Base-by-base conservation (phyloP, 805 yeast genomes). In the Starmerella tilneyi region DNA sequence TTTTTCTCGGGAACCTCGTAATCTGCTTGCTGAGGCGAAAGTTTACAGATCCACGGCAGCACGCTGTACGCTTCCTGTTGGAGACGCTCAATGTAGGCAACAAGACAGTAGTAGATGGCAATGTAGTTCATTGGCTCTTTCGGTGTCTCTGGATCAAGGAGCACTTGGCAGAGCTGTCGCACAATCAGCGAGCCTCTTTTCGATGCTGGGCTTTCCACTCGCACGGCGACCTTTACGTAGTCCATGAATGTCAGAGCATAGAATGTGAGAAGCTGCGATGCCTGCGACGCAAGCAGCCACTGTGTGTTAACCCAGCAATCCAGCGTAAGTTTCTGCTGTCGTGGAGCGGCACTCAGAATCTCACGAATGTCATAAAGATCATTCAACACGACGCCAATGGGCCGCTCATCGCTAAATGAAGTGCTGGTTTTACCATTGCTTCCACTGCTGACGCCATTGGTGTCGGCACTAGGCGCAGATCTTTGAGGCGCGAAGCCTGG, bases 291-390 rank as follows among this genome's bases (percentile, higher is more conserved):
- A 13, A 61, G 44, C 15, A 63, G 48, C 50, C 54, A 46, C 41
- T 57, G 61, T 1, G 65, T 58, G 17, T 59, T 57, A 13, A 55
- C 56, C 67, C 67, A 63, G 24, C 46, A 29, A 2, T 44, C 28
- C 8, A 45, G 13, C 8, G 38, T 30, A 16, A 55, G 47, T 29
- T 37, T 26, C 29, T 50, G 55, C 46, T 49, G 24, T 40, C 19
- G 9, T 46, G 41, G 16, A 9, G 15, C 31, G 3, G 7, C 12
- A 15, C 20, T 43, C 11, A 62, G 36, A 19, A 61, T 47, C 24
- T 51, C 53, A 16, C 46, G 46, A 5, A 61, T 46, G 36, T 52
- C 56, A 19, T 44, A 44, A 40, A 56, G 45, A 43, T 60, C 61
- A 41, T 50, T 51, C 4, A 51, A n/a, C 3, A 56, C 32, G 13